phyloP scores from a whole-genome alignment of 768 basidiomycete species.

The Kondoa subrosea region DNA sequence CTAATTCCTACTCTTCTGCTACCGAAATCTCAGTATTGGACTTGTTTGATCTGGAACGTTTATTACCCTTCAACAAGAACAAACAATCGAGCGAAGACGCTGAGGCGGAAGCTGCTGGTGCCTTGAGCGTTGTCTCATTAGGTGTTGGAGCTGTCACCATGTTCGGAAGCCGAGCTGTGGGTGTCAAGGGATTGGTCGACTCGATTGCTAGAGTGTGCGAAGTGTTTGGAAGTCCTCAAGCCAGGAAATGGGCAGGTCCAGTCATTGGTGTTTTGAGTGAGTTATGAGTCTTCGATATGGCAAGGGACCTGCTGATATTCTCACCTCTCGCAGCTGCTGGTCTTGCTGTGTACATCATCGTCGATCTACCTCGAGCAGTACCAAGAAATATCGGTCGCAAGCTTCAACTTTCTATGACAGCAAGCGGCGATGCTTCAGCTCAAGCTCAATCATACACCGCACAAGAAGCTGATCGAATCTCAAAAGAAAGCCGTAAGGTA shows the following conservation, averaged over 20 bases:
- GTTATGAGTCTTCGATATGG: conserved; percentile 1
- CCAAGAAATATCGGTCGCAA: conserved; percentile 78
- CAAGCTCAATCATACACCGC: conserved; percentile 19
- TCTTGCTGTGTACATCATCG: conserved; percentile 57
- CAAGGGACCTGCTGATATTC: background rate
- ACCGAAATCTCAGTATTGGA: conserved; percentile 39
- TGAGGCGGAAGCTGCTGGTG: conserved; percentile 42
- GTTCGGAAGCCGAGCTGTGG: conserved; percentile 53
- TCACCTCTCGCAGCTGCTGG: conserved; percentile 40
- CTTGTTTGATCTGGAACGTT: conserved; percentile 41
- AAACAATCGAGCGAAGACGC: conserved; percentile 29
- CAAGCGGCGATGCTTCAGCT: background rate
- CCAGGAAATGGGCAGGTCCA: conserved; percentile 75
- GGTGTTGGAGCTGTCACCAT: conserved; percentile 32
- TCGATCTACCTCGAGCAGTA: conserved; percentile 73
- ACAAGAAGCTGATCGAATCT: conserved; percentile 49
- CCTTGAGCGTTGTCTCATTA: conserved; percentile 49
- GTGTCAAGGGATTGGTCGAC: conserved; percentile 77
- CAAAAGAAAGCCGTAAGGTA: conserved; percentile 81
- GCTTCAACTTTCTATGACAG: conserved; percentile 34
- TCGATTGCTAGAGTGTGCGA: conserved; percentile 58
- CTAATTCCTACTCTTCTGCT: conserved; percentile 29
- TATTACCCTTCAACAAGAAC: conserved; percentile 32
- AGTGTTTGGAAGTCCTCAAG: conserved; percentile 51
- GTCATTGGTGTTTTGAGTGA: conserved; percentile 51